Conservation (phyloP, 441 rosid species). For the Lepidium campestre region DNA sequence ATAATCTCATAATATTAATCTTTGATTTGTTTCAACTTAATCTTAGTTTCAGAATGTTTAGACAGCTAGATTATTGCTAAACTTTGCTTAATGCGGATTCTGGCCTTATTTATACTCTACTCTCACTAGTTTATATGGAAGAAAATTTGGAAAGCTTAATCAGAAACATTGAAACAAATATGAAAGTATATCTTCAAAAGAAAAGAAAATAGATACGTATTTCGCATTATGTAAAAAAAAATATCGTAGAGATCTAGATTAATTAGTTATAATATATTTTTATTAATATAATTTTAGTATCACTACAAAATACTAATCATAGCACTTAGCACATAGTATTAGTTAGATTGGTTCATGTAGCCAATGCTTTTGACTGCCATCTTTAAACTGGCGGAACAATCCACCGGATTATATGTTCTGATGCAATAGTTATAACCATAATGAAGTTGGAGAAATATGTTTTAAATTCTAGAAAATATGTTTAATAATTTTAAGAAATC, state of each 20-base stretch:
- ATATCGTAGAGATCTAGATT: too few relatives aligned
- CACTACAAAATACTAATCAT: neutral
- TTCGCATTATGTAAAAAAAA: too few relatives aligned
- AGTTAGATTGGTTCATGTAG: neutral
- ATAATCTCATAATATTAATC: neutral
- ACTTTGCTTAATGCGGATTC: neutral
- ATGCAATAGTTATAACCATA: slow-evolving; percentile 17
- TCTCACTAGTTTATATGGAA: neutral
- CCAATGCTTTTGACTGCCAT: slow-evolving; percentile 14
- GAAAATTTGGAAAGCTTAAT: neutral
- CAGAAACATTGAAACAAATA: neutral
- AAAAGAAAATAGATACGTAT: too few relatives aligned
- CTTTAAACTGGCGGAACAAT: slow-evolving; percentile 2
- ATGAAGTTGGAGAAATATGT: slow-evolving; percentile 1
- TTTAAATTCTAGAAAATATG: too few relatives aligned
- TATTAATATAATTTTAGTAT: too few relatives aligned
- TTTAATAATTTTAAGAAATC: neutral
- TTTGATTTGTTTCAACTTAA: neutral
- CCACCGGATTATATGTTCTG: neutral
- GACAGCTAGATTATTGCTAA: neutral
- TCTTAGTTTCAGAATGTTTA: slow-evolving; percentile 2
- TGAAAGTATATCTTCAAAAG: too few relatives aligned
- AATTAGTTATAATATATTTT: too few relatives aligned
- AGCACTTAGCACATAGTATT: neutral
- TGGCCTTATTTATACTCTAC: neutral